Base-by-base conservation (phyloP, 1,139 yeast species). In the Scheffersomyces segobiensis region DNA sequence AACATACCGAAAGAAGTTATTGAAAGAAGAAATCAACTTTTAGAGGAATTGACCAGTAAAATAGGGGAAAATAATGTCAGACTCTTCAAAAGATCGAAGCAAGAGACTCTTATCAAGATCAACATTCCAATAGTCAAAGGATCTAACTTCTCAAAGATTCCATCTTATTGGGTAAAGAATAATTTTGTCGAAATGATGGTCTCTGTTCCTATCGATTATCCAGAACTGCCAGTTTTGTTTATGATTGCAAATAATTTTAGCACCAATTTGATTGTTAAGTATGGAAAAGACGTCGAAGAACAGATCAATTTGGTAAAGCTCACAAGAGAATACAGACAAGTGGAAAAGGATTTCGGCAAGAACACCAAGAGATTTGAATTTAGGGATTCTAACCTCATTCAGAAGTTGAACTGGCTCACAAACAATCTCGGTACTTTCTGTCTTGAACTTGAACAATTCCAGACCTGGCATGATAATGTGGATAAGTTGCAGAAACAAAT, bases 401-500 rank as follows among this genome's bases (percentile, higher is more conserved):
- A 64, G 14, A 63, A 64, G 14, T 59, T 76, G 52, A 77, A 77
- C 60, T 74, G 74, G 65, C 59, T 77, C 24, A 63, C 69, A 5
- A 75, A 74, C 55, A 69, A 76, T 57, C 58, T 76, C 52, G 70
- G 67, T 1, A 56, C 59, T 18, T 74, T 75, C 56, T 66, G 75
- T 54, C 56, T 65, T 46, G 60, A 59, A 5, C 57, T 57, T 8
- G 54, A 54, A 1, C 68, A 63, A 20, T 74, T 70, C 55, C 51
- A 55, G 18, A 26, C 53, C n/a, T 62, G 63, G 63, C 52, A 49
- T 19, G 39, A 47, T 3, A 52, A 52, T 39, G 47, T 56, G 32
- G 46, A 19, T 6, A 20, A 21, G 26, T 48, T 48, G 24, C 21
- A 48, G 24, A 20, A 14, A 48, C 26, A 48, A 12, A 32, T 32